Evolutionary conservation across 2,329 filamentous ascomycete species (phyloP).

Genomic region (Diaporthe citri): DNA sequence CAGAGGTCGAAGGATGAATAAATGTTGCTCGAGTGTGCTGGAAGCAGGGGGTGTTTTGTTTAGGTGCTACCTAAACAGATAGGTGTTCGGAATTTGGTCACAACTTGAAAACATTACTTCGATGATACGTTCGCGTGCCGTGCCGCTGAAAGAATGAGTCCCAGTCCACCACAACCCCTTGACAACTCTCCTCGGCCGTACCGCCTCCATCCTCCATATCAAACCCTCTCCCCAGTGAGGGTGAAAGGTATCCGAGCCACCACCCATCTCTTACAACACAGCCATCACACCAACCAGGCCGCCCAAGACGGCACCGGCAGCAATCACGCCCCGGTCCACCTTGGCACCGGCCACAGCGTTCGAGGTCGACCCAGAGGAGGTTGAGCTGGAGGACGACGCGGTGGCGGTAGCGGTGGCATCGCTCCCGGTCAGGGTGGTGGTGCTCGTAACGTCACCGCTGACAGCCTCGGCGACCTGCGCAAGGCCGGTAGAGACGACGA

Average conservation of each 20-base stretch:
- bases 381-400: slow-evolving; percentile 27
- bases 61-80: background rate
- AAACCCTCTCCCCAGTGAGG: background rate
- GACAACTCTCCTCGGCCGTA: background rate
- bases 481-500: slow-evolving; percentile 46
- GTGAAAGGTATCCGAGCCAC: too few relatives aligned
- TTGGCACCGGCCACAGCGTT: background rate
- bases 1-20: background rate
- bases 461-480: slow-evolving; percentile 49
- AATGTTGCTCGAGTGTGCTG: background rate
- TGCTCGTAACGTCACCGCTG: slow-evolving; percentile 48
- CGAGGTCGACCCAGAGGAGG: slow-evolving; percentile 20
- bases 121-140: background rate
- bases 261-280: slow-evolving; percentile 43
- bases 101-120: background rate
- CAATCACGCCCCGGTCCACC: slow-evolving; percentile 41
- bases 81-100: background rate
- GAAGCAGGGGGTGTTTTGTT: background rate
- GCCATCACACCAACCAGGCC: slow-evolving; percentile 47
- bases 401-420: slow-evolving; percentile 35
- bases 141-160: background rate
- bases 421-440: slow-evolving; percentile 45
- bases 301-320: slow-evolving; percentile 47
- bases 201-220: background rate
- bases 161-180: too few relatives aligned